Evolutionary conservation across 371 early-diverging fungal genomes (phyloP), one percentile per base, ranked within the genome.

Genomic region (Syncephalastrum monosporum): DNA sequence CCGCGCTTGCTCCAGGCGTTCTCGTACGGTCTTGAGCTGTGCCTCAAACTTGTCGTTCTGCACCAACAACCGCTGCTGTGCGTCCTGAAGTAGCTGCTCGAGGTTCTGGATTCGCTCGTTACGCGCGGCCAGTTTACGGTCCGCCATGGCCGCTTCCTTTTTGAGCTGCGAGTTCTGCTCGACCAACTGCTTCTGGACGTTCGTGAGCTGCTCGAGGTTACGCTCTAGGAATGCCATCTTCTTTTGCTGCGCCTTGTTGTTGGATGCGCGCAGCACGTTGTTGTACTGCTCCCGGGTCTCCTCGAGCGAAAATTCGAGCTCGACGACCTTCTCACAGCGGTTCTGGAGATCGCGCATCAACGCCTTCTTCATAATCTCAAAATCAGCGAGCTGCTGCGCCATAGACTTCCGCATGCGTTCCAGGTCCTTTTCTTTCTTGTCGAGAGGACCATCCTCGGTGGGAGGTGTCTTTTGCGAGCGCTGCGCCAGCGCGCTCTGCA

Each of bases 181-280:
- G 15, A 97, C 94, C 47, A 97, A 84, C 65, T 90, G 92, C 79
- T 91, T 92, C 69, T 97, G 97, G 45, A 96, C 94, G 56, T 80
- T 77, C n/a, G 92, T 94, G 49, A 98, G 83, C 72, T 97, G 96
- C 63, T 97, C 95, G 42, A 98, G 78, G 65, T 95, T 94, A 60
- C 93, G 86, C 68, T 98, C 97, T 57, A 98, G 75, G 75, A 95
- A 89, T n/a, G 90, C 86, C 91, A 96, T 91, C 79, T 96, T 95
- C 81, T 93, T 86, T 70, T 89, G 93, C 63, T 94, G 91, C 10
- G 87, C 87, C 58, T 88, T 84, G 69, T 83, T 89, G 71, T 89
- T 90, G 70, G 79, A 87, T 63, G 86, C 89, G 59, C 87, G 82
- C 50, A 90, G 78, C 25, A 92, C 87, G 62, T 80, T 87, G 57